Evolutionary conservation across 768 basidiomycete genomes (phyloP).

Genomic region (Steccherinum ochraceum): DNA sequence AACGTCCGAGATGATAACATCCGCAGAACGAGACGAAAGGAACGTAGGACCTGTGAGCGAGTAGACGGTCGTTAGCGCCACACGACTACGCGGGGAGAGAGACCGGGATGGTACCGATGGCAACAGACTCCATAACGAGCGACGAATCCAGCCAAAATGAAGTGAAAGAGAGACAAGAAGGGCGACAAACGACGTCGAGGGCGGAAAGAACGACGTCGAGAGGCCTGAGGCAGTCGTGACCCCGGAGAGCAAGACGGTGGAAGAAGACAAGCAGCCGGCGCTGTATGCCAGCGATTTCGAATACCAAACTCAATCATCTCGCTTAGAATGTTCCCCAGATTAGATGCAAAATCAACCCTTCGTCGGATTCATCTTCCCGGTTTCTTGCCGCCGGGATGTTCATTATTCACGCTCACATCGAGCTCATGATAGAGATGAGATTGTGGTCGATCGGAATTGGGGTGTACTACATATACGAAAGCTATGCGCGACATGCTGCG

Average conservation of each 20-base stretch:
- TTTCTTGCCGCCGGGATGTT: too few species aligned
- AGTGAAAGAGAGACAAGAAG: background rate
- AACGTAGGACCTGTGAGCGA: constrained; percentile 68
- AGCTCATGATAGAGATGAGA: too few species aligned
- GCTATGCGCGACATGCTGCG: too few species aligned
- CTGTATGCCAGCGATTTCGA: background rate
- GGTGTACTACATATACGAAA: too few species aligned
- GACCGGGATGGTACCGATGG: background rate
- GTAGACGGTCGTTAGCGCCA: background rate
- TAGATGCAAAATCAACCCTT: too few species aligned
- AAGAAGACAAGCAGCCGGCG: background rate
- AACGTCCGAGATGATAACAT: constrained; percentile 88
- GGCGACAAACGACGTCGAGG: background rate
- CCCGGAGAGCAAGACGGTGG: background rate
- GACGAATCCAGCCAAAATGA: background rate
- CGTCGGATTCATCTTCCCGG: too few species aligned
- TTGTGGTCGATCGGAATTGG: too few species aligned
- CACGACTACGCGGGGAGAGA: background rate
- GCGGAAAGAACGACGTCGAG: background rate
- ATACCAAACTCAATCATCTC: background rate
- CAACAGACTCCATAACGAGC: constrained; percentile 3
- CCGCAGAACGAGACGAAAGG: constrained; percentile 78
- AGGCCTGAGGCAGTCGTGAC: too few species aligned
- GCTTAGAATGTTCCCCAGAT: too few species aligned
- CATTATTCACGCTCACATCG: too few species aligned